Base-by-base conservation (phyloP, 2,329 filamentous ascomycete species). In the Sporothrix brunneoviolacea region DNA sequence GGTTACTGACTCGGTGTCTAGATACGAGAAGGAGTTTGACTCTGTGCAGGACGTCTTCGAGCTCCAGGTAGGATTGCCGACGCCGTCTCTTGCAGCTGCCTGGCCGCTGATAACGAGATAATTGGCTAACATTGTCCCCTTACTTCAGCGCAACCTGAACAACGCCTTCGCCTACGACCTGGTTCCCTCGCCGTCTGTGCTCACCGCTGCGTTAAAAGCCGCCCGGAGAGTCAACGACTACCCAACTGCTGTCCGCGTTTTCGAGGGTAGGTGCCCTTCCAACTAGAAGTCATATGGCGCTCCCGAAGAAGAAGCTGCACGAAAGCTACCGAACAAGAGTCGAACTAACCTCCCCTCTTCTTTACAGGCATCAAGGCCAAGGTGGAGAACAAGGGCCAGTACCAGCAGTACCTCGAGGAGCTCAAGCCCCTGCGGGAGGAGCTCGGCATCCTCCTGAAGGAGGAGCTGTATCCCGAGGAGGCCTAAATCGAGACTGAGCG, bases 161-260 rank as follows among this genome's bases (percentile, higher is more conserved):
- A 97, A 97, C 77, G 91, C 90, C 69, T 98, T 98, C 75, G 93
- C 93, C 68, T 98, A 98, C 84, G 93, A 98, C 84, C 86, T 98
- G 65, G 93, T 98, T 60, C 93, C 94, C 66, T 93, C 91, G 39
- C 84, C 91, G 58, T 83, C 88, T 61, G 93, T 98, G 68, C 81
- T 96, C 70, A 82, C 82, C 64, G 91, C 93, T 64, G 93, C 93
- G 58, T 82, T 98, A 64, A 90, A 86, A 74, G 93, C 93, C 63
- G 93, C 93, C 61, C 82, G 93, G 70, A 82, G 93, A 70, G 93
- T 98, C 68, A 96, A 98, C 73, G 93, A 98, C 79, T 97, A 85
- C 77, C 93, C 93, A 60, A 98, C 93, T 59, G 93, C 93, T 63
- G 93, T 98, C 67, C 88, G 93, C 68, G 85, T 98, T 71, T 98